Percentiles rank a stretch among this genome's conserved stretches.
phyloP scores from a whole-genome alignment of 352 stramenopile species.

The Pythium vanterpoolii region DNA sequence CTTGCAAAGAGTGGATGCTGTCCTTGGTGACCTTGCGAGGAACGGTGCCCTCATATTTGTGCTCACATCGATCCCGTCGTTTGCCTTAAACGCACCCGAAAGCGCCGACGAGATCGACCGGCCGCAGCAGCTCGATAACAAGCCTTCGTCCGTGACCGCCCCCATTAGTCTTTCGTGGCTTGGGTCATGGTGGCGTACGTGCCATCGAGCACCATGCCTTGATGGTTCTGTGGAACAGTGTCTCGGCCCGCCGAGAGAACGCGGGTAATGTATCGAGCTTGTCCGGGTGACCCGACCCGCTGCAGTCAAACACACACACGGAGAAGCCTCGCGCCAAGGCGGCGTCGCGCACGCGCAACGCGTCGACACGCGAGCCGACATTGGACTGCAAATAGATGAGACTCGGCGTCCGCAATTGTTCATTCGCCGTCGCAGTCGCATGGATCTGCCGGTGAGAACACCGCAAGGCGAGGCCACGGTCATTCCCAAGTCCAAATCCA shows the following conservation, averaged over 20 bases:
- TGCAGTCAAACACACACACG: slow-evolving; percentile 81
- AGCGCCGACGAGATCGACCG: slow-evolving; percentile 65
- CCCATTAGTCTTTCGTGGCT: slow-evolving; percentile 62
- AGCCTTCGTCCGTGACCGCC: slow-evolving; percentile 66
- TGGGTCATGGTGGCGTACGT: slow-evolving; percentile 69
- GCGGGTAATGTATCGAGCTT: slow-evolving; percentile 61
- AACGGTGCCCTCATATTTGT: too few relatives aligned
- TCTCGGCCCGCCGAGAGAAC: slow-evolving; percentile 35
- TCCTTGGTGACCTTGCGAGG: too few relatives aligned
- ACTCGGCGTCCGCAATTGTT: slow-evolving; percentile 36
- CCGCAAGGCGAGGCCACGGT: slow-evolving; percentile 56
- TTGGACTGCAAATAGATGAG: slow-evolving; percentile 86
- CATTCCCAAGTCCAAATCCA: slow-evolving; percentile 68
- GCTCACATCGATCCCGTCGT: too few relatives aligned
- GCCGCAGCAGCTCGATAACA: slow-evolving; percentile 66
- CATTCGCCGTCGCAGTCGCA: slow-evolving; percentile 13
- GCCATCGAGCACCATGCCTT: slow-evolving; percentile 70
- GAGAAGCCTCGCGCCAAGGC: slow-evolving; percentile 70
- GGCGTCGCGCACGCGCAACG: slow-evolving; percentile 56
- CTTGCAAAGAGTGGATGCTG: slow-evolving; percentile 2
- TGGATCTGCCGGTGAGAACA: slow-evolving; percentile 81
- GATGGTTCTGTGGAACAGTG: slow-evolving; percentile 52
- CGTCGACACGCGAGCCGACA: slow-evolving; percentile 68
- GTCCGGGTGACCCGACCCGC: slow-evolving; percentile 69
- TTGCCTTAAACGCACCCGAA: too few relatives aligned